These are phyloP conservation scores for Alternaria tenuissima DNA, from an alignment of 2,329 filamentous ascomycete species.

Conservation along the genomic window DNA sequence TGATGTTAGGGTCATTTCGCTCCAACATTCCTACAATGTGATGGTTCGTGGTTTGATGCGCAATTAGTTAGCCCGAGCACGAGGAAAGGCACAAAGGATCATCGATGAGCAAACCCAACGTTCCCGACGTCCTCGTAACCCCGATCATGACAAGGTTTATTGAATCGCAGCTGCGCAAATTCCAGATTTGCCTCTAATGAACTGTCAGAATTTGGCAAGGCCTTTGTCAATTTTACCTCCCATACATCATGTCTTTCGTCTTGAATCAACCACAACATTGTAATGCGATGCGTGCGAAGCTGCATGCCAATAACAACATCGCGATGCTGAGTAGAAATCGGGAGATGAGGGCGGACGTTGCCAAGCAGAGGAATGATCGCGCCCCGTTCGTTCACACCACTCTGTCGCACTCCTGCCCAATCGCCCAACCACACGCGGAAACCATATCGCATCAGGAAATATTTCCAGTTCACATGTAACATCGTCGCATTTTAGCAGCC, in stretches of 20 bases:
- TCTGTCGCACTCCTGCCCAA: background rate
- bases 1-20: background rate
- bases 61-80: background rate
- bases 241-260: background rate
- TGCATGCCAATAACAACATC: background rate
- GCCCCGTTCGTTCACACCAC: background rate
- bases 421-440: background rate
- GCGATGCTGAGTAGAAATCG: background rate
- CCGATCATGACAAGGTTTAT: background rate
- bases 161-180: background rate
- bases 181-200: background rate
- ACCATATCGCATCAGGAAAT: slow-evolving; percentile 4
- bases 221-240: background rate
- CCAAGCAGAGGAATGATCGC: slow-evolving; percentile 9
- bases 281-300: background rate
- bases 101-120: slow-evolving; percentile 1
- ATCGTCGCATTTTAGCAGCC: background rate
- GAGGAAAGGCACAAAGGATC: background rate
- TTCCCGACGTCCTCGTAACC: background rate
- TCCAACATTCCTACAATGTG: background rate
- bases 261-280: background rate
- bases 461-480: slow-evolving; percentile 12
- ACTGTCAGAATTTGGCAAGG: background rate
- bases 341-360: background rate
- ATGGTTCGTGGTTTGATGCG: background rate